Conservation (phyloP, 1,284 basidiomycete genomes). For the Ganoderma boninense region DNA sequence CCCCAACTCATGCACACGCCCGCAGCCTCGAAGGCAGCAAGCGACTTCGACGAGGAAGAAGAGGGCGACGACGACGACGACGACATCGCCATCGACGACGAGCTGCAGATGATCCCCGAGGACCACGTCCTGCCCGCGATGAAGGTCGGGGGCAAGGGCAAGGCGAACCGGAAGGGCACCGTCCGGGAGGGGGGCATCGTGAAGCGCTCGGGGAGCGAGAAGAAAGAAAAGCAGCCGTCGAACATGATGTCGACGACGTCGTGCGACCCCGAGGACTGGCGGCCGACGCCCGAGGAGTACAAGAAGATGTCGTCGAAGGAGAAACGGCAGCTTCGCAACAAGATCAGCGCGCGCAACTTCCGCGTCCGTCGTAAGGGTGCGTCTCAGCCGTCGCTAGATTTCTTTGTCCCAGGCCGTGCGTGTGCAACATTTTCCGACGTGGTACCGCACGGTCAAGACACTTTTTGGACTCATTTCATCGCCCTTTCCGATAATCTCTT, state of each 20-base stretch:
- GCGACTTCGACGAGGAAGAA: slow-evolving; percentile 43
- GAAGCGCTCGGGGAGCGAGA: slow-evolving; percentile 59
- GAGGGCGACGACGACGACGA: slow-evolving; percentile 34
- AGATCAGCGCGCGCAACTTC: slow-evolving; percentile 96
- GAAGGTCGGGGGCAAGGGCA: slow-evolving; percentile 69
- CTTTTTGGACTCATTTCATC: neutral
- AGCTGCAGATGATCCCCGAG: slow-evolving; percentile 27
- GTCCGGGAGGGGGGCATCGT: slow-evolving; percentile 76
- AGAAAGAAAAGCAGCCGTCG: slow-evolving; percentile 43
- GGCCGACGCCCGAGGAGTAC: too few species aligned
- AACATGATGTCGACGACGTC: slow-evolving; percentile 43
- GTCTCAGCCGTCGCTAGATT: slow-evolving; percentile 34
- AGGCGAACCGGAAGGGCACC: slow-evolving; percentile 68
- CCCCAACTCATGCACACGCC: slow-evolving; percentile 61
- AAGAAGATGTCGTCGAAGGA: slow-evolving; percentile 51
- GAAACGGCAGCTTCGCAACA: slow-evolving; percentile 95
- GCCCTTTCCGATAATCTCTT: neutral
- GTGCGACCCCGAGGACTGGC: slow-evolving; percentile 75
- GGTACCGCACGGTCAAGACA: neutral
- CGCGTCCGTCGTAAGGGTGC: slow-evolving; percentile 90
- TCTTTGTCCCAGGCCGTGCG: neutral
- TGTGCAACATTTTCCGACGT: neutral
- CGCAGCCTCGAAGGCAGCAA: slow-evolving; percentile 45
- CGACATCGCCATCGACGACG: slow-evolving; percentile 19
- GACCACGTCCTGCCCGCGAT: slow-evolving; percentile 31